phyloP scores from a whole-genome alignment of 2,329 filamentous ascomycete genomes.

The Verticillium nubilum region DNA sequence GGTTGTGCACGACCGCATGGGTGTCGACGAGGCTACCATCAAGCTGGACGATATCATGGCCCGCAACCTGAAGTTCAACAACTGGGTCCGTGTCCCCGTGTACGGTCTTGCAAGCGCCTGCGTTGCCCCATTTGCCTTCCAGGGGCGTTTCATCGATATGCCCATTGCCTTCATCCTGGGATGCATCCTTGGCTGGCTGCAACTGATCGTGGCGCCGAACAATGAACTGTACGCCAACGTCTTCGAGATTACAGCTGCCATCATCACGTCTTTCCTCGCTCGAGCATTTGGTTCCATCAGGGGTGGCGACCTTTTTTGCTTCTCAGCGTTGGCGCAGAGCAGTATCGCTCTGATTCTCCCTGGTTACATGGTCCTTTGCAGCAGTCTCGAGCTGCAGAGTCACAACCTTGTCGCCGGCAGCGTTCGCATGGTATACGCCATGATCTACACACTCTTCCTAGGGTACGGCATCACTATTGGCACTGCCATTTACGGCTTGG shows the following conservation, averaged over 20 bases:
- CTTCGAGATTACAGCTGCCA: constrained; percentile 48
- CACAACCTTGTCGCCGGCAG: constrained; percentile 59
- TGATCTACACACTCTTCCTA: constrained; percentile 62
- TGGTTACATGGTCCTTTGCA: constrained; percentile 46
- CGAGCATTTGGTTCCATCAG: constrained; percentile 64
- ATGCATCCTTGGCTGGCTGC: constrained; percentile 66
- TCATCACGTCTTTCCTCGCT: constrained; percentile 63
- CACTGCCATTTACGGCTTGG: constrained; percentile 51
- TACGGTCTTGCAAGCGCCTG: constrained; percentile 72
- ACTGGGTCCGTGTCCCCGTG: constrained; percentile 55
- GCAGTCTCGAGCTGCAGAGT: constrained; percentile 58
- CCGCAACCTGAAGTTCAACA: constrained; percentile 38
- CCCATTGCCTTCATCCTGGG: constrained; percentile 74
- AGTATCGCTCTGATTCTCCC: constrained; percentile 71
- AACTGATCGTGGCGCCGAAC: constrained; percentile 67
- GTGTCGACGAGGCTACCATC: constrained; percentile 63
- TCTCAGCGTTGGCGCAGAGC: constrained; percentile 66
- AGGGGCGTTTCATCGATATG: constrained; percentile 70
- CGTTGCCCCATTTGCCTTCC: constrained; percentile 77
- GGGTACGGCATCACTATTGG: constrained; percentile 63
- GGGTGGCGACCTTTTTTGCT: constrained; percentile 58
- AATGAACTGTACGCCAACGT: constrained; percentile 63
- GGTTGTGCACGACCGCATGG: constrained; percentile 71
- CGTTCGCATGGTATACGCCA: constrained; percentile 65
- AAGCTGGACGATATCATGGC: constrained; percentile 52